Percentiles rank a stretch among this genome's conserved stretches.
Evolutionary conservation across 352 stramenopile species (phyloP).

Genomic region (Saprolegnia parasitica): DNA sequence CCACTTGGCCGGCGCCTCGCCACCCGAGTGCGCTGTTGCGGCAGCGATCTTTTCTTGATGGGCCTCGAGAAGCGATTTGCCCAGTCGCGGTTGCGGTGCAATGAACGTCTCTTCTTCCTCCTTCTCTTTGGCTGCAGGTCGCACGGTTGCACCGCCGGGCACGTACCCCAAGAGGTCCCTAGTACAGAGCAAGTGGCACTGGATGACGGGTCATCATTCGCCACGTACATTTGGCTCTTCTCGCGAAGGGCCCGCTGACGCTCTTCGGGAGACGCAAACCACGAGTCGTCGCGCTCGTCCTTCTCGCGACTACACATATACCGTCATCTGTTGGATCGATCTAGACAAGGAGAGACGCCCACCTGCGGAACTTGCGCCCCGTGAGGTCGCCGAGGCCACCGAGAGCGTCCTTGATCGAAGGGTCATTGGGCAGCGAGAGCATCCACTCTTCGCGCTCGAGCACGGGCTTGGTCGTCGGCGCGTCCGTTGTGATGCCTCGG

Average conservation of each 20-base stretch:
- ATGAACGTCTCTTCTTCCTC: constrained; percentile 66
- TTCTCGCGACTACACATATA: constrained; percentile 35
- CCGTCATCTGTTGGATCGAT: too few relatives aligned
- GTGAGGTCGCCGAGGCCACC: constrained; percentile 42
- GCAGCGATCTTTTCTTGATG: constrained; percentile 68
- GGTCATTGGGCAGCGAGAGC: constrained; percentile 76
- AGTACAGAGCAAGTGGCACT: background rate
- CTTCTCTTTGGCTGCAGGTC: constrained; percentile 39
- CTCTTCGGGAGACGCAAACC: constrained; percentile 79
- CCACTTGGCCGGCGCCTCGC: constrained; percentile 37
- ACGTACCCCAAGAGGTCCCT: constrained; percentile 81
- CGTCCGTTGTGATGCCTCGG: constrained; percentile 29
- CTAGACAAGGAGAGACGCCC: constrained; percentile 1
- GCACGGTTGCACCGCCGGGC: constrained; percentile 39
- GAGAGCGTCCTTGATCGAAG: constrained; percentile 69
- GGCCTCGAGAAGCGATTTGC: constrained; percentile 70
- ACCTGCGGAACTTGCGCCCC: constrained; percentile 44
- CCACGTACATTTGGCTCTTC: constrained; percentile 73
- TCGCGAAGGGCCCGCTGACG: constrained; percentile 69
- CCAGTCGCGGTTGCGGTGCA: constrained; percentile 45
- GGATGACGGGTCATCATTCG: background rate
- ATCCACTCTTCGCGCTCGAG: constrained; percentile 73
- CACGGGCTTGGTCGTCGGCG: constrained; percentile 16
- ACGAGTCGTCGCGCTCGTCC: constrained; percentile 53
- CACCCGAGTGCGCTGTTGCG: constrained; percentile 33